Conservation (phyloP, 2,329 filamentous ascomycete genomes). For the Lojkania enalia region DNA sequence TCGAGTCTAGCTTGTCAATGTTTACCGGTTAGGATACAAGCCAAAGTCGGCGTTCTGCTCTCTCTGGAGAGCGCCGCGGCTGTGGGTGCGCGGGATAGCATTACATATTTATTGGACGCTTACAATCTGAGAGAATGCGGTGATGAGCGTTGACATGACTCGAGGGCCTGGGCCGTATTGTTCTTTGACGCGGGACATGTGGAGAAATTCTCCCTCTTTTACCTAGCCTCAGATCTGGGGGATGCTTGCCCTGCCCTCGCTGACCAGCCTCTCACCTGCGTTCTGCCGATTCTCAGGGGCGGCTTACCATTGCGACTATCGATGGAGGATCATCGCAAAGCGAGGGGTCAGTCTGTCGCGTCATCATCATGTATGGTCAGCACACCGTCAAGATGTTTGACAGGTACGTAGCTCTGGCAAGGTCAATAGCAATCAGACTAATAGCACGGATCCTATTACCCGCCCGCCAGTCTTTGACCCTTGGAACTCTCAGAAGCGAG, state of each 20-base stretch:
- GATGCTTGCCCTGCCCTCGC: slow-evolving; percentile 5
- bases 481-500: background rate
- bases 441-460: slow-evolving; percentile 6
- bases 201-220: background rate
- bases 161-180: background rate
- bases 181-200: background rate
- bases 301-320: background rate
- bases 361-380: slow-evolving; percentile 1
- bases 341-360: background rate
- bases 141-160: too few species aligned
- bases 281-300: background rate
- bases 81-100: background rate
- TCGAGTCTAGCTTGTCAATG: background rate
- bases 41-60: background rate
- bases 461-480: slow-evolving; percentile 4
- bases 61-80: background rate
- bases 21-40: background rate
- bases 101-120: background rate
- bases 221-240: slow-evolving; percentile 6
- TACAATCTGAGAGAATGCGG: background rate
- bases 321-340: background rate
- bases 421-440: background rate
- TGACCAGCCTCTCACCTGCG: background rate
- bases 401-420: background rate
- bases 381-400: background rate